These are phyloP conservation scores for Aspergillus costaricaensis DNA, from an alignment of 2,329 filamentous ascomycete genomes.

Conservation along the genomic window DNA sequence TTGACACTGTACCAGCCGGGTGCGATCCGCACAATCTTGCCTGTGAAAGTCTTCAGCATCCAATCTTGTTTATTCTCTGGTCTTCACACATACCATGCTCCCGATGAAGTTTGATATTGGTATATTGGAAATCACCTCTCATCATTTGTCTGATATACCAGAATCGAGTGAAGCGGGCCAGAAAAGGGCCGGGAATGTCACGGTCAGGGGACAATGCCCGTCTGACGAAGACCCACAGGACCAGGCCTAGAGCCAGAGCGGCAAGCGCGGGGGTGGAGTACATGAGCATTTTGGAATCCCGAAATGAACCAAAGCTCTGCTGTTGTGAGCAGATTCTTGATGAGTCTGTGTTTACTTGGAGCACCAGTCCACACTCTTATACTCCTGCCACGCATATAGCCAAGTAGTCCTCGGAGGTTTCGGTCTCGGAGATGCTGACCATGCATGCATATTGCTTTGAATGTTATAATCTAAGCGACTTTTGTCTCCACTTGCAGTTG, in stretches of 20 bases:
- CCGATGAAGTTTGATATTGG: constrained; percentile 67
- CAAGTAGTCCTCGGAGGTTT: no score
- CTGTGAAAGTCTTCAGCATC: neutral
- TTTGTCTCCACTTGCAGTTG: no score
- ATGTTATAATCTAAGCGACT: no score
- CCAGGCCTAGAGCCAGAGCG: neutral
- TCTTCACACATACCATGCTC: constrained; percentile 57
- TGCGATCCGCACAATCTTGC: constrained; percentile 70
- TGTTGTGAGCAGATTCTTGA: neutral
- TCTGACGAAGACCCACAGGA: neutral
- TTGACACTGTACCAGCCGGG: constrained; percentile 73
- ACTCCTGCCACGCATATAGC: no score
- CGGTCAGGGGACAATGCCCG: constrained; percentile 31
- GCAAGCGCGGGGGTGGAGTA: neutral
- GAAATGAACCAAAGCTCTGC: neutral
- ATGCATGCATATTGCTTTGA: no score
- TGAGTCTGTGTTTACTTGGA: no score
- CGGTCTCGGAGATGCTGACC: no score
- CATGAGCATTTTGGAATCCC: neutral
- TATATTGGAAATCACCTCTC: constrained; percentile 65
- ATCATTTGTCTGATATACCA: constrained; percentile 74
- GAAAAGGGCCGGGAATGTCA: constrained; percentile 62
- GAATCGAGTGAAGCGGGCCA: constrained; percentile 70
- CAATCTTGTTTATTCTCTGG: no score
- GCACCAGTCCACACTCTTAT: no score